Evolutionary conservation across 495 filamentous ascomycete species (phyloP), one percentile per base, ranked within the genome.

Genomic region (Cryomyces minteri): DNA sequence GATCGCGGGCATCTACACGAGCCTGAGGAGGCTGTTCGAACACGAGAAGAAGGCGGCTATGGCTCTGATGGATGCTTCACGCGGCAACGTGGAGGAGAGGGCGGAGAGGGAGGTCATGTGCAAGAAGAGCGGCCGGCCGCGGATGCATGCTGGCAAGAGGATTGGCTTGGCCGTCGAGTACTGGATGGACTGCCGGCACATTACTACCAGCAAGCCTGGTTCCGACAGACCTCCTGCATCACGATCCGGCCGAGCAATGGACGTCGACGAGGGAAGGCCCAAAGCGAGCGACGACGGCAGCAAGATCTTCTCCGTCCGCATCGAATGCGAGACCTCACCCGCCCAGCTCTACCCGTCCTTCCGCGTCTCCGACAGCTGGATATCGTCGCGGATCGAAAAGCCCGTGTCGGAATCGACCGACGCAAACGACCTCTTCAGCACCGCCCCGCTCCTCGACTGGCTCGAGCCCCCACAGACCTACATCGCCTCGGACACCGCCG

Each of bases 161-260:
- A 61, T 94, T 4, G 88, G 90, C 7, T 60, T 95, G 44, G 73
- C 74, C 28, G 52, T 95, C 36, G 82, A 94, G 49, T 98, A 93
- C 58, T 95, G 88, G 90, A 76, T 75, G 52, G 72, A 79, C 40
- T 68, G 67, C 40, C 68, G 73, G 31, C 67, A 71, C 29, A 51
- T 75, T 39, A 49, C 62, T 12, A 39, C 48, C 25, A 9, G 34
- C 18, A 25, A 25, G 18, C 18, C 18, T 25, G 18, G 18, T 25
- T 25, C 1, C 18, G 18, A 25, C 18, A 25, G 18, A 25, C 18
- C 18, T 25, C 18, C 18, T 25, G 18, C 18, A 25, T 25, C 18
- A 25, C 18, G 18, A 25, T 2, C 18, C 47, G 47, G 5, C 50
- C 54, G 6, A 52, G 56, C 1, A 30, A 45, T 32, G 49, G 60